Evolutionary conservation across 306 rosid genomes (phyloP).

Genomic region (Pterocarpus macrocarpus): DNA sequence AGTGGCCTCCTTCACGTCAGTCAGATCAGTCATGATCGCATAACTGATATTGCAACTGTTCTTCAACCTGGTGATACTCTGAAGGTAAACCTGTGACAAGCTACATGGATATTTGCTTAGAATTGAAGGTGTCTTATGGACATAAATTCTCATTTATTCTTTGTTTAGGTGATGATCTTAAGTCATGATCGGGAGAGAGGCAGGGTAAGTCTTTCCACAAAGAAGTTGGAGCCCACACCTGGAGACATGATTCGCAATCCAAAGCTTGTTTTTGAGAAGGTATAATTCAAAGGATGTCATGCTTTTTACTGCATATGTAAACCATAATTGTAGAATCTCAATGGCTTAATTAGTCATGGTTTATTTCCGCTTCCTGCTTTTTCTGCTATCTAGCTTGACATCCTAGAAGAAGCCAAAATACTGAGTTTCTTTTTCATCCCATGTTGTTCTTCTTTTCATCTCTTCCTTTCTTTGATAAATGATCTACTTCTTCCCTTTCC

Average conservation of each 20-base stretch:
- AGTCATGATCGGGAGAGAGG: constrained; percentile 96
- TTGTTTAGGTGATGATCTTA: constrained; percentile 90
- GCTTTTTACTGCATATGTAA: constrained; percentile 13
- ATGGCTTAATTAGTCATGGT: constrained; percentile 17
- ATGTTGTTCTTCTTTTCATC: constrained; percentile 26
- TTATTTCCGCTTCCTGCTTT: constrained; percentile 29
- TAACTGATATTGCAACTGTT: constrained; percentile 85
- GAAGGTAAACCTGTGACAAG: constrained; percentile 65
- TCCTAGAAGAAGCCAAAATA: constrained; percentile 34
- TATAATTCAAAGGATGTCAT: constrained; percentile 50
- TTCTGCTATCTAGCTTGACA: constrained; percentile 30
- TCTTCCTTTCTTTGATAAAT: constrained; percentile 24
- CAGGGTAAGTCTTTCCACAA: constrained; percentile 94
- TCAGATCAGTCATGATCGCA: constrained; percentile 97
- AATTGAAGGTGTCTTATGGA: constrained; percentile 21
- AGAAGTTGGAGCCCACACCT: constrained; percentile 96
- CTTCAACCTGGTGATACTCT: constrained; percentile 96
- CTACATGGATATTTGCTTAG: constrained; percentile 29
- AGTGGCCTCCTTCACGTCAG: constrained; percentile 99
- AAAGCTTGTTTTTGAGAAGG: constrained; percentile 95
- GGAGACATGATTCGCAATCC: constrained; percentile 99
- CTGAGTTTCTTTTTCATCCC: background rate
- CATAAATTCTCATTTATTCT: constrained; percentile 33
- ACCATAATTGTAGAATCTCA: constrained; percentile 31
- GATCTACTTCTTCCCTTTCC: constrained; percentile 15